Conservation (phyloP, 2,329 filamentous ascomycete genomes). For the Aspergillus niger region DNA sequence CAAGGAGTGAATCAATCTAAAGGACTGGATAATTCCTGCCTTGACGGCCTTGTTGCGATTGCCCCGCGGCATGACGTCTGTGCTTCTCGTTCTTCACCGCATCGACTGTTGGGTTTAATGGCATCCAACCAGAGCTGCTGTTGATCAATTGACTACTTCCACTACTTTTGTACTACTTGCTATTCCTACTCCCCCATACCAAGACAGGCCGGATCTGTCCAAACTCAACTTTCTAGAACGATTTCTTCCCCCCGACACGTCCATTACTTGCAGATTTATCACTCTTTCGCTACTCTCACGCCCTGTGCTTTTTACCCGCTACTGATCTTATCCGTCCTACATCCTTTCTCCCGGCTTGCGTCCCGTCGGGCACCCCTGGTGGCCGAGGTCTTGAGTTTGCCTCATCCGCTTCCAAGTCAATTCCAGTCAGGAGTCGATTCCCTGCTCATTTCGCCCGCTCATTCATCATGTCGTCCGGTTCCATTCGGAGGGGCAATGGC, state of each 20-base stretch:
- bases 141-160: conserved; percentile 13
- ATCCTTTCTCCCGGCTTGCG: conserved; percentile 9
- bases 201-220: conserved; percentile 26
- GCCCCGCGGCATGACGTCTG: conserved; percentile 29
- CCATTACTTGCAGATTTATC: background rate
- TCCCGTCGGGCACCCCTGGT: conserved; percentile 22
- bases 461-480: conserved; percentile 34
- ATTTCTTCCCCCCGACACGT: background rate
- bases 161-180: background rate
- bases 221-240: conserved; percentile 5
- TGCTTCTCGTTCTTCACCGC: conserved; percentile 27
- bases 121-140: conserved; percentile 21
- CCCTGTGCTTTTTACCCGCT: background rate
- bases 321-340: background rate
- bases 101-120: conserved; percentile 22
- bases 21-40: background rate
- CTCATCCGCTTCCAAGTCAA: conserved; percentile 3
- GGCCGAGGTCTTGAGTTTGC: conserved; percentile 19
- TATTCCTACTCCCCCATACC: background rate
- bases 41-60: conserved; percentile 11
- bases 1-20: background rate
- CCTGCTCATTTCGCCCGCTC: background rate
- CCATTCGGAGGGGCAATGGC: conserved; percentile 33
- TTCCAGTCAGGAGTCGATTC: conserved; percentile 1
- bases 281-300: background rate